phyloP scores from a whole-genome alignment of 768 basidiomycete genomes.

The Omphalotus guepiniiformis region DNA sequence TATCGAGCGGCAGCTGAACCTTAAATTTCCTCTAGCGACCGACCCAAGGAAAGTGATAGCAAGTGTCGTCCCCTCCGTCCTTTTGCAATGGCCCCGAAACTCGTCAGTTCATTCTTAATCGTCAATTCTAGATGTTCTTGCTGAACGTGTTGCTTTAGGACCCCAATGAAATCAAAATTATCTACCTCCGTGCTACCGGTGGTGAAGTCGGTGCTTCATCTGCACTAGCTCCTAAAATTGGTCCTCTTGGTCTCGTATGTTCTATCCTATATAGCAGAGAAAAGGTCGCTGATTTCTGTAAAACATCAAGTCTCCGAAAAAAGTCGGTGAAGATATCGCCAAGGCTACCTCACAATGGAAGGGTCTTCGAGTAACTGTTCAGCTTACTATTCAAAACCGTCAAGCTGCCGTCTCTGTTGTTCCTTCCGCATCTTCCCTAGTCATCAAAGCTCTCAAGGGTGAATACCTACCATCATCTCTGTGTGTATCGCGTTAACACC shows the following conservation, averaged over 20 bases:
- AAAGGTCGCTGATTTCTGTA: conserved; percentile 1
- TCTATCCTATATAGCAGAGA: too few relatives aligned
- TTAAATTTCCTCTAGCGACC: conserved; percentile 37
- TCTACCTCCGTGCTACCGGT: conserved; percentile 97
- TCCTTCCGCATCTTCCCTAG: conserved; percentile 93
- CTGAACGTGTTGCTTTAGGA: conserved; percentile 47
- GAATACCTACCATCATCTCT: conserved; percentile 19
- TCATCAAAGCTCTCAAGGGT: conserved; percentile 99
- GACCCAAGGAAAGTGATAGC: too few relatives aligned
- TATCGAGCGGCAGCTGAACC: conserved; percentile 50
- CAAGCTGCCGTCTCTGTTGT: conserved; percentile 97
- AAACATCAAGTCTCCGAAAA: conserved; percentile 86
- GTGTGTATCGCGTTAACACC: conserved; percentile 6
- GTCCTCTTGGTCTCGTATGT: conserved; percentile 97
- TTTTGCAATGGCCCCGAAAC: conserved; percentile 70
- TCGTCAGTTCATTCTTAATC: conserved; percentile 38
- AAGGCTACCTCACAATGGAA: conserved; percentile 99
- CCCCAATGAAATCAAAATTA: conserved; percentile 97
- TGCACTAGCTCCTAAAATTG: conserved; percentile 98
- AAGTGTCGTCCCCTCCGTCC: too few relatives aligned
- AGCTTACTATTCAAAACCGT: conserved; percentile 99
- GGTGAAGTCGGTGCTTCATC: conserved; percentile 99
- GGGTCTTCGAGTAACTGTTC: conserved; percentile 98
- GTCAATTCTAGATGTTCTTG: background rate
- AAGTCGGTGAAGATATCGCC: conserved; percentile 99